Evolutionary conservation across 768 basidiomycete genomes (phyloP), one percentile per base, ranked within the genome.

Genomic region (Amyloporia xantha): DNA sequence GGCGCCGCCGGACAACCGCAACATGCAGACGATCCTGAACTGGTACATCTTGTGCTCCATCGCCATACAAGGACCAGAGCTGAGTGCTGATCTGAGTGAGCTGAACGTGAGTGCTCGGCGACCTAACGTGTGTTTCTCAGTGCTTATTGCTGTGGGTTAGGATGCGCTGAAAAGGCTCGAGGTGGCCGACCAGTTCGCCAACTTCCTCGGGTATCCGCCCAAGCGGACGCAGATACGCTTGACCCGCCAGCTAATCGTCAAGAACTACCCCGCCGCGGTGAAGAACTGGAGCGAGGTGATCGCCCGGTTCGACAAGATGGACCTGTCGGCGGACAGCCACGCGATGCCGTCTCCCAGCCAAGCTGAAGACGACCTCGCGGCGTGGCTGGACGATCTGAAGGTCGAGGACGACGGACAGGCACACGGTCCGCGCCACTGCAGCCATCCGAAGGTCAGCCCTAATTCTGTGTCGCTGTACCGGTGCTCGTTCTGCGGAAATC

Each of bases 401-500:
- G 51, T 74, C 30, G 63, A 67, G 1, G 70, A 66, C n/a, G 54
- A 55, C 1, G 50, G 47, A 19, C 50, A 47, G 13, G 28, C 15
- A 5, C 17, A 26, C 4, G 33, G 15, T 68, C 62, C 21, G 60
- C 83, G 35, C 81, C 77, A 63, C 38, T 63, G 68, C 28, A 63
- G 66, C 11, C 71, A 74, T 44, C 71, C 75, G 11, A 73, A 68
- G 55, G 67, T 79, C 54, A 75, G 70, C 49, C 60, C 63, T 17
- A 77, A 80, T 40, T 64, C 66, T 17, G 74, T 81, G 6, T 70
- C 62, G 30, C 62, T 86, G 36, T 84, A 79, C 62, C 65, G 72
- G 15, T 86, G 84, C 55, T 79, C 81, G 17, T 79, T 74, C 71
- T 85, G 82, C 51, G 71, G 75, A 9, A 83, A 83, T 47, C 81